Evolutionary conservation across 768 basidiomycete species (phyloP).

Genomic region (Sporobolomyces phaffii): DNA sequence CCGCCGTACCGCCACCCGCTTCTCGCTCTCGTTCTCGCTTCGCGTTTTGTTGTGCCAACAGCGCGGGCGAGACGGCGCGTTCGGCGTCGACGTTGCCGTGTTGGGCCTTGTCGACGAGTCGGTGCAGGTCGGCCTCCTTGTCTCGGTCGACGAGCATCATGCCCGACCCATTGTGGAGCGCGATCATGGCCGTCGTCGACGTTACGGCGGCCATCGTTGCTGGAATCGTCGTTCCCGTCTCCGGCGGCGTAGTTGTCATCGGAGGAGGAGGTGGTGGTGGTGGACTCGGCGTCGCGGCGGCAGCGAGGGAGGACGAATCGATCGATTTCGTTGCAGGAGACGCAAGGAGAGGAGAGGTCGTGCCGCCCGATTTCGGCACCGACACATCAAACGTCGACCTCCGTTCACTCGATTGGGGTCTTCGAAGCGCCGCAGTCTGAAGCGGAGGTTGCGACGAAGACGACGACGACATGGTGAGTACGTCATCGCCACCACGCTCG

Average conservation of each 20-base stretch:
- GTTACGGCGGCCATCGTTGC: no score
- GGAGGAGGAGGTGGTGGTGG: no score
- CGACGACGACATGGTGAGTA: neutral
- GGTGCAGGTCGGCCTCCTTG: slow-evolving; percentile 34
- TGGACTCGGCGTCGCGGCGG: no score
- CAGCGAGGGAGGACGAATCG: neutral
- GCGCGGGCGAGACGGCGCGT: slow-evolving; percentile 21
- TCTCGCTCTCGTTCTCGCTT: neutral
- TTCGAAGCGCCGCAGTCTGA: neutral
- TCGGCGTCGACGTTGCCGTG: slow-evolving; percentile 25
- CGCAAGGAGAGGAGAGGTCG: no score
- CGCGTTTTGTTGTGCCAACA: neutral
- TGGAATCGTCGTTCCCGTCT: neutral
- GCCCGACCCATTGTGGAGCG: neutral
- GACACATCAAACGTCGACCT: neutral
- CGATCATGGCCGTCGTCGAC: no score
- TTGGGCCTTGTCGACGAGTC: slow-evolving; percentile 15
- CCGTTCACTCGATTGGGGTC: slow-evolving; percentile 5
- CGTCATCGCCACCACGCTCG: neutral
- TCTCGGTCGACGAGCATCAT: slow-evolving; percentile 15
- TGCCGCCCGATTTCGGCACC: neutral
- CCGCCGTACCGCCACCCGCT: no score
- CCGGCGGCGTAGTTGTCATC: neutral
- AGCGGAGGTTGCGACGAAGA: no score
- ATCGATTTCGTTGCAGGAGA: neutral